phyloP scores from a whole-genome alignment of 495 filamentous ascomycete species.

The Filosporella fistucella region DNA sequence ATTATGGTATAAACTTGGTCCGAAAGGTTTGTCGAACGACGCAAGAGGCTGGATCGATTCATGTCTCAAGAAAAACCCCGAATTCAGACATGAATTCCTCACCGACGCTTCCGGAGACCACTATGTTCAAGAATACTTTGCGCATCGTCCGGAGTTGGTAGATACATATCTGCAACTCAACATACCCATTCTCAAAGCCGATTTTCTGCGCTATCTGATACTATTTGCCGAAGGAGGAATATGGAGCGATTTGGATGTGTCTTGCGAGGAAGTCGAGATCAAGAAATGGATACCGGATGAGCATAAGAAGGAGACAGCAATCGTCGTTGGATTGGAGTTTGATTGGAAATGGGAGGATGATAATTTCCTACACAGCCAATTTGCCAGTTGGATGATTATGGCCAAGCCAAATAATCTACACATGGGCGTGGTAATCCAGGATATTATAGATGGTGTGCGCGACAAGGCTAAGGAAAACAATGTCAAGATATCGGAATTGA shows the following conservation, averaged over 20 bases:
- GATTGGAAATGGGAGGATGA: constrained; percentile 25
- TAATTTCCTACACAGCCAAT: constrained; percentile 32
- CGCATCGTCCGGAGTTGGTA: constrained; percentile 33
- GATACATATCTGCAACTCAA: constrained; percentile 35
- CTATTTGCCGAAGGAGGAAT: constrained; percentile 54
- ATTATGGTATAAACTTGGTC: constrained; percentile 14
- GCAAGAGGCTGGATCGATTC: constrained; percentile 2
- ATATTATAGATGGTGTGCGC: constrained; percentile 29
- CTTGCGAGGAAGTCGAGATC: constrained; percentile 41
- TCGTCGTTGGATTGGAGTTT: constrained; percentile 35
- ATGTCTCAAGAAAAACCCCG: constrained; percentile 8
- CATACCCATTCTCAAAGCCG: constrained; percentile 49
- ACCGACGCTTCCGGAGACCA: constrained; percentile 17
- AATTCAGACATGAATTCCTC: constrained; percentile 7
- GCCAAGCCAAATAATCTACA: constrained; percentile 33
- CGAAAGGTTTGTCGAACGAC: constrained; percentile 3
- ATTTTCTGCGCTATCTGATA: constrained; percentile 55
- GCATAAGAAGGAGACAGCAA: constrained; percentile 30
- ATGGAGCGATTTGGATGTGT: constrained; percentile 56
- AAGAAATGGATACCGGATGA: constrained; percentile 46
- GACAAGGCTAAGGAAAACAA: constrained; percentile 12
- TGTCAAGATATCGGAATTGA: constrained; percentile 26
- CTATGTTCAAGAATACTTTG: constrained; percentile 24
- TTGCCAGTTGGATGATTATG: constrained; percentile 41
- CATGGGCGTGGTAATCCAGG: constrained; percentile 29